These are phyloP conservation scores for Chaetomium cochliodes DNA, from an alignment of 495 filamentous ascomycete species.

Conservation along the genomic window DNA sequence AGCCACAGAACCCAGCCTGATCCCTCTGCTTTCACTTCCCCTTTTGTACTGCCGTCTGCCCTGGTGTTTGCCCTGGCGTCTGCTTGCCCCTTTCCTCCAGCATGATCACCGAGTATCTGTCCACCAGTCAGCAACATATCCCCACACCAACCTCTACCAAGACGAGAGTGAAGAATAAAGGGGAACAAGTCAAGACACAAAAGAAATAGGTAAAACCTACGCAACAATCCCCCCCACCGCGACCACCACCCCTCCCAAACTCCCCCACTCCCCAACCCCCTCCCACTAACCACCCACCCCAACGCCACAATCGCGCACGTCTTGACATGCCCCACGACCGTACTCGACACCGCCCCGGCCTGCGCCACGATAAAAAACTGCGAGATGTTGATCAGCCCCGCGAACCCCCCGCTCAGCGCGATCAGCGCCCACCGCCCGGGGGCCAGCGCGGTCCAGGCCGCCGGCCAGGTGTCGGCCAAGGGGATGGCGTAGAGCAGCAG, in stretches of 20 bases:
- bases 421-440: constrained; percentile 56
- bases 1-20: not conserved
- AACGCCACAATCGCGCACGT: constrained; percentile 59
- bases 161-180: not conserved
- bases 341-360: constrained; percentile 67
- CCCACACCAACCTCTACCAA: not conserved
- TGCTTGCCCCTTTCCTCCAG: constrained; percentile 36
- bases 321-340: constrained; percentile 68
- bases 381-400: constrained; percentile 67
- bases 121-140: constrained; percentile 14
- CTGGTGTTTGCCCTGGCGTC: not conserved
- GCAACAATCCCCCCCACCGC: constrained; percentile 56
- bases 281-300: constrained; percentile 55
- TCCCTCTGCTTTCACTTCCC: not conserved
- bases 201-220: constrained; percentile 30
- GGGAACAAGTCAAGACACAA: no score
- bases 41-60: constrained; percentile 6
- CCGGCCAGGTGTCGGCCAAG: constrained; percentile 62
- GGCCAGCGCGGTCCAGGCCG: constrained; percentile 47
- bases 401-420: constrained; percentile 58
- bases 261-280: constrained; percentile 51
- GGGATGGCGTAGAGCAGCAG: constrained; percentile 66
- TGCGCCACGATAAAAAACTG: constrained; percentile 74
- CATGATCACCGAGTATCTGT: constrained; percentile 55
- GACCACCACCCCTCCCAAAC: constrained; percentile 50